Base-by-base conservation (phyloP, 805 yeast genomes). In the Yamadazyma sp. region DNA sequence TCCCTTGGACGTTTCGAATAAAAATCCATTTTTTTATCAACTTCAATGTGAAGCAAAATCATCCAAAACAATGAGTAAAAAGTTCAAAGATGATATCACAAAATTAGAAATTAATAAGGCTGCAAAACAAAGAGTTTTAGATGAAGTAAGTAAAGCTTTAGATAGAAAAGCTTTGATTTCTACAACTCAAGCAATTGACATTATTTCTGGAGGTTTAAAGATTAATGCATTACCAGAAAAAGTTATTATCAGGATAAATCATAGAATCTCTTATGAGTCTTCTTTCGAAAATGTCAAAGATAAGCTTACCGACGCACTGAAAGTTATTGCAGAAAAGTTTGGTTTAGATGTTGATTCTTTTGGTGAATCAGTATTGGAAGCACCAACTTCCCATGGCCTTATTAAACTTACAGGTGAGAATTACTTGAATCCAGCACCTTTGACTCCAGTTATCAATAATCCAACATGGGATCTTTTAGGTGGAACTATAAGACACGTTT, bases 21-120 rank as follows among this genome's bases (percentile, higher is more conserved):
- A 60, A 32, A 86, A 80, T 57, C 95, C 95, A 9, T 60, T 74
- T 40, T 69, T 76, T 49, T 65, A 65, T 15, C 60, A 66, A 33
- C 58, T 81, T 43, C 80, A 80, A 51, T 85, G 94, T 59, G 50
- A 73, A 36, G 91, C 89, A 15, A 38, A 38, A 20, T 33, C 31
- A 12, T 33, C 38, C 11, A 27, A 5, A 31, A 33, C 35, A 45
- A 37, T 5, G 65, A 65, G 20, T 17, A 31, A 20, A 33, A 42
- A 26, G 45, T 14, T 38, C 26, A 38, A 33, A 17, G 22, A 27
- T 3, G 42, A 38, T 20, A 38, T 38, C 12, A 7, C 14, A 10
- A 16, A 22, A 7, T 16, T 38, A 12, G 48, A 13, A 7, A n/a
- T 14, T 17, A 30, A 27, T 30, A 3, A 17, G 4, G 18, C 12